Evolutionary conservation across 768 basidiomycete genomes (phyloP).

Genomic region (Amyloporia xantha): DNA sequence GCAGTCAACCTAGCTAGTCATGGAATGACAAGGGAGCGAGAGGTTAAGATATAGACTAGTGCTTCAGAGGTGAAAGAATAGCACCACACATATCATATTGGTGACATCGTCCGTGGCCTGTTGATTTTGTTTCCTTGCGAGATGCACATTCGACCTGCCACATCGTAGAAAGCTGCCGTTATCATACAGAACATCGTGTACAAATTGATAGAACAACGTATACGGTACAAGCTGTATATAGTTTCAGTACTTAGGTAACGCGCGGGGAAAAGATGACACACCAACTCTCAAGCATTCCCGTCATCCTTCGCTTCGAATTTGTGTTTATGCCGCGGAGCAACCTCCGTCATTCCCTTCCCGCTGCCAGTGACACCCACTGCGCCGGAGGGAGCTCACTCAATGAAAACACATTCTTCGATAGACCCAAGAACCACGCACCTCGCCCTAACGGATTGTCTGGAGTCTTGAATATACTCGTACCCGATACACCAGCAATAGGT

Average conservation of each 20-base stretch:
- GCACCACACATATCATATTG: too few relatives aligned
- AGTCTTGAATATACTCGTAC: slow-evolving; percentile 91
- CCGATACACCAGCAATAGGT: slow-evolving; percentile 80
- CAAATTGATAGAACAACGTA: slow-evolving; percentile 1
- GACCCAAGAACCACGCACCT: slow-evolving; percentile 42
- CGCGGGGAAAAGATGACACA: background rate
- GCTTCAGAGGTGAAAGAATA: too few relatives aligned
- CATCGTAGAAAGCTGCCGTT: slow-evolving; percentile 2
- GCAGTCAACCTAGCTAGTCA: too few relatives aligned
- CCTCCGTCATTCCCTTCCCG: slow-evolving; percentile 84
- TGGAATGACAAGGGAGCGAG: too few relatives aligned
- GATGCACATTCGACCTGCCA: background rate
- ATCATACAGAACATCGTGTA: slow-evolving; percentile 2
- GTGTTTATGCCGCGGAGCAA: slow-evolving; percentile 61
- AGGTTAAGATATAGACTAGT: too few relatives aligned
- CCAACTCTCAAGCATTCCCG: slow-evolving; percentile 8
- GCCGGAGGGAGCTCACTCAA: slow-evolving; percentile 8
- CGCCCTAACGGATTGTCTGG: slow-evolving; percentile 85
- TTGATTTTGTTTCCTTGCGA: too few relatives aligned
- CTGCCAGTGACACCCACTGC: slow-evolving; percentile 88
- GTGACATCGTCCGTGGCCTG: too few relatives aligned
- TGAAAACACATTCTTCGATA: slow-evolving; percentile 10
- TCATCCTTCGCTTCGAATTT: slow-evolving; percentile 55
- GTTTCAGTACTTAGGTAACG: background rate
- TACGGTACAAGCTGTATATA: slow-evolving; percentile 7